Conservation (phyloP, 352 stramenopile species). For the Plasmopara muralis region DNA sequence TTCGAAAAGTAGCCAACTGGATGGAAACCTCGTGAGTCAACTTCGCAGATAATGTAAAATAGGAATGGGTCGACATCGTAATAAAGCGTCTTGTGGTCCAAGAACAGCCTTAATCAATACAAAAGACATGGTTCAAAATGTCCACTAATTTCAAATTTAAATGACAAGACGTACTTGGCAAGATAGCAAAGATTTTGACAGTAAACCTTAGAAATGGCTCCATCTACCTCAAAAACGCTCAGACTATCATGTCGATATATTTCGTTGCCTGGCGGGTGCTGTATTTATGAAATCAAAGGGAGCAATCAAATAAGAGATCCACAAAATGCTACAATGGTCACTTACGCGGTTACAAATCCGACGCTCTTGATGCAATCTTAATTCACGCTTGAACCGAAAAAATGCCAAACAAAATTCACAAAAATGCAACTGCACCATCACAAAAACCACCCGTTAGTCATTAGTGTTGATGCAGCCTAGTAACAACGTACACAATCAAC, state of each 20-base stretch:
- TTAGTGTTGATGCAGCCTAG: not conserved
- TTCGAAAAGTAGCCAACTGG: conserved; percentile 99
- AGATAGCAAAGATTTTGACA: conserved; percentile 99
- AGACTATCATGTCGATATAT: conserved; percentile 94
- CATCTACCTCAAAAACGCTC: conserved; percentile 96
- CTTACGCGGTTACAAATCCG: conserved; percentile 54
- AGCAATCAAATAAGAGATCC: not conserved
- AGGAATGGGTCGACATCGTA: conserved; percentile 99
- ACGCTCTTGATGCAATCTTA: conserved; percentile 59
- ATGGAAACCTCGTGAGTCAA: conserved; percentile 88
- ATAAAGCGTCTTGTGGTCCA: conserved; percentile 99
- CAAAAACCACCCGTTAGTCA: conserved; percentile 2
- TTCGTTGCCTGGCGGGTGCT: conserved; percentile 77
- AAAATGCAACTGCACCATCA: conserved; percentile 62
- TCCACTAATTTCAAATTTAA: not conserved
- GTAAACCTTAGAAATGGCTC: conserved; percentile 94
- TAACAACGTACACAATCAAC: conserved; percentile 65
- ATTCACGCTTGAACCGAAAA: conserved; percentile 71
- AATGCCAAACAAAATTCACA: conserved; percentile 88
- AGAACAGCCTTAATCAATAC: conserved; percentile 82
- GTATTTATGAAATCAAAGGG: not conserved
- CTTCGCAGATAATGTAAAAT: conserved; percentile 98
- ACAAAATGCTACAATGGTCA: conserved; percentile 4
- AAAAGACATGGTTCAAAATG: not conserved
- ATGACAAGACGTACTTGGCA: conserved; percentile 77